Evolutionary conservation across 208 protist genomes (phyloP), one percentile per base, ranked within the genome.

Genomic region (Vickermania spadyakhi): DNA sequence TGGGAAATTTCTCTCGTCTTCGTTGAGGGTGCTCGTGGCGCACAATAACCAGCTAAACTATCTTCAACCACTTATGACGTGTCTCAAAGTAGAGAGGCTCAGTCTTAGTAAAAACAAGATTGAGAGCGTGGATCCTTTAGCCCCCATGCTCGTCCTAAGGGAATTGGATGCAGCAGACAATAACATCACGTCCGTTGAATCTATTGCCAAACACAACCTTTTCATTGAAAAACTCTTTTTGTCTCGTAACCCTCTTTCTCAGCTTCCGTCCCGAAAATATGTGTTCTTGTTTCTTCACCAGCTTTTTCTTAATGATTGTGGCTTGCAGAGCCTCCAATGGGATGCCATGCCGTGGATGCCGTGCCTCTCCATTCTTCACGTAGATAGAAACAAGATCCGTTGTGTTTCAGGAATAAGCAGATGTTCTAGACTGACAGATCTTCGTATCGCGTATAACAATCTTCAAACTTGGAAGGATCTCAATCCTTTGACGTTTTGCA

Each of bases 271-370:
- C 45, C 61, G 1, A n/a, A 4, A 64, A 57, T 60, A 11, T 21
- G 30, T 3, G 11, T 30, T 3, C 21, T 30, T 42, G 26, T 89
- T 77, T 31, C 60, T 96, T 1, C 76, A 68, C 14, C 75, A 93
- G 52, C 71, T 96, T 2, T 91, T 91, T 58, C 54, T 93, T 7
- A 91, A 89, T 59, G 60, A 83, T 55, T 79, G 78, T 53, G 36
- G 56, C 18, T 68, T 96, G 25, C 64, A 65, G 22, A 29, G 50
- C 0, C 57, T 93, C 1, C 45, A 62, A 7, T 55, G 30, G 27
- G 65, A 69, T 2, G 42, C 53, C 25, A 70, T 86, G 41, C 51
- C 68, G 28, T 86, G 70, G 77, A 65, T 93, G 52, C 89, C 89
- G 25, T 55, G 84, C 25, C 67, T 96, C 3, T 67, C 75, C 5